Percentiles rank a stretch among this genome's conserved stretches.
These are phyloP conservation scores for Scheffersomyces amazonensis DNA, from an alignment of 805 yeast genomes.

Conservation along the genomic window DNA sequence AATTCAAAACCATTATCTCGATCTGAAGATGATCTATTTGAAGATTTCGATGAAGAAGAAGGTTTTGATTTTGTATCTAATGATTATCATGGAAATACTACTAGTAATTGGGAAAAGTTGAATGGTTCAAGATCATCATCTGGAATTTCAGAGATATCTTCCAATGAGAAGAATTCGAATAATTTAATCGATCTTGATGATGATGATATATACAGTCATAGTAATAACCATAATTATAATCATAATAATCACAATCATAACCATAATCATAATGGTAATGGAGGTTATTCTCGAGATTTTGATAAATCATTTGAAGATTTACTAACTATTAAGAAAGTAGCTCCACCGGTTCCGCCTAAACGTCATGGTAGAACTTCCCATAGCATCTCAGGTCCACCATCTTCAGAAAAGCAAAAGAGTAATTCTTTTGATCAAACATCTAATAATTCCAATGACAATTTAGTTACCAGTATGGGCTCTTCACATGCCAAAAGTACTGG, in stretches of 20 bases:
- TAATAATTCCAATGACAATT: background rate
- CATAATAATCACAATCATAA: constrained; percentile 4
- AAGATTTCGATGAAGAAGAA: constrained; percentile 38
- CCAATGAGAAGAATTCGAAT: constrained; percentile 4
- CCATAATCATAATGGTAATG: background rate
- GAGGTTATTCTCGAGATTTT: background rate
- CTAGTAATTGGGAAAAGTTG: background rate
- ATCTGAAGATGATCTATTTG: constrained; percentile 23
- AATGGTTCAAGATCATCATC: background rate
- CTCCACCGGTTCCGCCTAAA: background rate
- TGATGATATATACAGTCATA: too few relatives aligned
- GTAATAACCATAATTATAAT: background rate
- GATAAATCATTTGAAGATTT: constrained; percentile 18
- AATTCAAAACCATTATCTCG: constrained; percentile 1
- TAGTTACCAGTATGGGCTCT: background rate
- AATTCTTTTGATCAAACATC: background rate
- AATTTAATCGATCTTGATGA: too few relatives aligned
- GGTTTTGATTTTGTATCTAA: constrained; percentile 1
- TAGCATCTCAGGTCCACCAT: background rate
- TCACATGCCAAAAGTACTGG: constrained; percentile 3
- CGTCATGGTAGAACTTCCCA: background rate
- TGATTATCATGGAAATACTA: constrained; percentile 3
- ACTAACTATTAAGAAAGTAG: constrained; percentile 13
- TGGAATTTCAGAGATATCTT: constrained; percentile 6
- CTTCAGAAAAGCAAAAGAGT: background rate